Evolutionary conservation across 768 basidiomycete species (phyloP).

Genomic region (Phanerochaete sordida): DNA sequence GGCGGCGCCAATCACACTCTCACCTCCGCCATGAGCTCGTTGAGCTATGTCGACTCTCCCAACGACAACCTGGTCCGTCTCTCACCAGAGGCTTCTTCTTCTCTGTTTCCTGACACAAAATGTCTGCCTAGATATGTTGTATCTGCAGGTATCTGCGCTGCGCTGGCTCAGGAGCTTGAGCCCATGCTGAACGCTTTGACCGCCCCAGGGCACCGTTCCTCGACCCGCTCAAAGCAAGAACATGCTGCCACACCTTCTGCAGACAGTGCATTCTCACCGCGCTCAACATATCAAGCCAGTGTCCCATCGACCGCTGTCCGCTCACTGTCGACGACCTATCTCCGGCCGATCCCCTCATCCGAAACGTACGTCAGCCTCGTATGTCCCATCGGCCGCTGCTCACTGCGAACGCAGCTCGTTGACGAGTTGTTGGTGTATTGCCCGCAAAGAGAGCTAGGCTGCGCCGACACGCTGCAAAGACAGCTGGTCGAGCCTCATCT

Average conservation of each 20-base stretch:
- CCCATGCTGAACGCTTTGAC: constrained; percentile 6
- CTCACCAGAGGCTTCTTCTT: not conserved
- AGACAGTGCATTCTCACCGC: constrained; percentile 74
- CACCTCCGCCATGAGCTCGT: constrained; percentile 25
- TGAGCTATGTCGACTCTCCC: constrained; percentile 57
- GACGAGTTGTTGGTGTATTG: constrained; percentile 81
- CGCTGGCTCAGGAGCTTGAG: constrained; percentile 1
- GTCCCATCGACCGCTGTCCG: constrained; percentile 80
- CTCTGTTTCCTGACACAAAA: not conserved
- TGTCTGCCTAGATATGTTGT: constrained; percentile 58
- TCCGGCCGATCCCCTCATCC: constrained; percentile 72
- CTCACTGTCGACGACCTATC: constrained; percentile 54
- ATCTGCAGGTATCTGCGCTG: constrained; percentile 56
- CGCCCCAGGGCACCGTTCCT: constrained; percentile 62
- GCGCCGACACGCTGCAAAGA: constrained; percentile 60
- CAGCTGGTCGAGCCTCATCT: constrained; percentile 64
- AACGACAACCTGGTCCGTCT: constrained; percentile 67
- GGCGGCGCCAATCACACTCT: constrained; percentile 5
- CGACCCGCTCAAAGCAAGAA: constrained; percentile 68
- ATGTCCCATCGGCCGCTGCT: not conserved
- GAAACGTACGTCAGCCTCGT: constrained; percentile 49
- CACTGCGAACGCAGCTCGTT: constrained; percentile 51
- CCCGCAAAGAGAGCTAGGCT: constrained; percentile 55
- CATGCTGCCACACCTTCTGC: constrained; percentile 87
- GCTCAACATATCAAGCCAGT: constrained; percentile 62